phyloP scores from a whole-genome alignment of 179 eudicot species.

The Beta lomatogona region DNA sequence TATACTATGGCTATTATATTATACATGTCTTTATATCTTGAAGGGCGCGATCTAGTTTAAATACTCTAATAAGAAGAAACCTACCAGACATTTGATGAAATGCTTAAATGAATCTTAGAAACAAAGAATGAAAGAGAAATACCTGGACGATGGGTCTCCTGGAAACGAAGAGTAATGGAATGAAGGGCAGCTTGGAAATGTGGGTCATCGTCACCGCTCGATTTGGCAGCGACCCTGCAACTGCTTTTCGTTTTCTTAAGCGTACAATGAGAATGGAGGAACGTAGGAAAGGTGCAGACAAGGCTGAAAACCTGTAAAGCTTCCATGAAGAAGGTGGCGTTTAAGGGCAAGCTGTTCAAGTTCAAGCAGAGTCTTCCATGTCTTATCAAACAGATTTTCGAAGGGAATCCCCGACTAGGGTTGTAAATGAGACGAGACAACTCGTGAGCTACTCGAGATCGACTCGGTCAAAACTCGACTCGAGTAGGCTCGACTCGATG shows the following conservation, averaged over 20 bases:
- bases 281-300: not conserved
- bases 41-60: too few species aligned
- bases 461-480: too few species aligned
- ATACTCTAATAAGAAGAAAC: not conserved
- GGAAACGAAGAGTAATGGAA: constrained; percentile 67
- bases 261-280: constrained; percentile 16
- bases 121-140: constrained; percentile 3
- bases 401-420: too few species aligned
- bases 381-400: not conserved
- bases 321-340: constrained; percentile 15
- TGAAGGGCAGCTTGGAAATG: constrained; percentile 45
- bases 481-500: too few species aligned
- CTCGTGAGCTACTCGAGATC: too few species aligned
- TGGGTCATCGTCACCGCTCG: constrained; percentile 42
- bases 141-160: constrained; percentile 73
- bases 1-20: too few species aligned
- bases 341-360: not conserved
- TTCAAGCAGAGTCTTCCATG: not conserved
- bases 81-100: constrained; percentile 45
- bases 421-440: too few species aligned
- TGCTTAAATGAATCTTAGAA: constrained; percentile 35
- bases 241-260: not conserved
- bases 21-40: too few species aligned
- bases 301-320: not conserved
- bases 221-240: constrained; percentile 25